Base-by-base conservation (phyloP, 768 basidiomycete genomes). In the Leucocoprinus sp. region DNA sequence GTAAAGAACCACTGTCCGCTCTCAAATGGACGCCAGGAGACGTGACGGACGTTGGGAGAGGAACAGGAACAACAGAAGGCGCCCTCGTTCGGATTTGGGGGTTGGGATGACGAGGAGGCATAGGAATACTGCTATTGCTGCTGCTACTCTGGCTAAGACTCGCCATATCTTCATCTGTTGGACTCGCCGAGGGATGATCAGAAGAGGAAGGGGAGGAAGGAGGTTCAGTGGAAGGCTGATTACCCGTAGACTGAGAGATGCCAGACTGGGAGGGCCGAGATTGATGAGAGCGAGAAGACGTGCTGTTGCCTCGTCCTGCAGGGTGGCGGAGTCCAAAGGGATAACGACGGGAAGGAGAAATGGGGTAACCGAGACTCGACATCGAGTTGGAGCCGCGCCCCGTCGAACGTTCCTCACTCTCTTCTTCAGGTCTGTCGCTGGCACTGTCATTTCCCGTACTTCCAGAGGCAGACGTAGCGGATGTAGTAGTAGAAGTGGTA, bases 301-400 rank as follows among this genome's bases (percentile, higher is more conserved):
- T 38, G 31, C 48, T 42, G 40, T 48, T 48, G 12, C 59, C 60
- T 8, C 51, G 52, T 15, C 53, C 55, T 8, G 27, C 45, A 5
- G 75, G 74, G 2, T 71, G 71, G 15, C 80, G 78, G 60, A 76
- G 75, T 43, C 76, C 70, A 71, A 85, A 84, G 8, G 83, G 84
- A 55, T 82, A 84, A 0, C 80, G 73, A 21, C 46, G 46, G 5
- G 39, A 42, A 18, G 84, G 79, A 26, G 66, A 61, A 42, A 91
- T 70, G 1, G 86, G 88, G 18, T 84, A 81, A 2, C 89, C 89
- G 4, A 92, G 74, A 50, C 83, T 86, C 2, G 88, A 91, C 80
- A 92, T 80, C 6, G 89, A 91, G 15, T 79, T 84, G 0, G 86
- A 87, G 4, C 77, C 82, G 14, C 80, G 72, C 33, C 76, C 78